Base-by-base conservation (phyloP, 1,284 basidiomycete species). In the Tilletia walkeri region DNA sequence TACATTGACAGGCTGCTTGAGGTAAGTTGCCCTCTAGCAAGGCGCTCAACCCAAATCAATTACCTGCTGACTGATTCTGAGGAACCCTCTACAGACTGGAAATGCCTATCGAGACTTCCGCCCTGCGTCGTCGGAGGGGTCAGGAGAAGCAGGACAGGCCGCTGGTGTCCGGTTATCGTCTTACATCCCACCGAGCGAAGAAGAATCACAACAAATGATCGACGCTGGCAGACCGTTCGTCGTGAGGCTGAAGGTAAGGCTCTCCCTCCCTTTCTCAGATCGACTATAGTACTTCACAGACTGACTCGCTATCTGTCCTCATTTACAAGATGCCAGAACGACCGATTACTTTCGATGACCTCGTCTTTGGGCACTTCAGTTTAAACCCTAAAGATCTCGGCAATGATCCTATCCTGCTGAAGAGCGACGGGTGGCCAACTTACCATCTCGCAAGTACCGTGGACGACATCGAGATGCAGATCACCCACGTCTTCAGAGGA, bases 31-130 rank as follows among this genome's bases (percentile, higher is more conserved):
- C 54, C 5, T 41, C 56, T 7, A 34, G 54, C 5, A 30, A 53
- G 50, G 4, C 18, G 54, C 54, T 56, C 34, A 4, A n/a, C 16
- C 5, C 20, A 4, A 56, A 24, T n/a, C n/a, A 45, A 45, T 45
- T 14, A 7, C 14, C 9, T 3, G 41, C 41, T 45, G 36, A 16
- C 14, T 16, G 16, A 9, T 30, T 30, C 24, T 30, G 18, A 3
- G 50, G 16, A 5, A 4, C 20, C 20, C 49, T 56, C 45, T 24
- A 38, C 50, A 94, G 92, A 88, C 88, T 20, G 92, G 91, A 0
- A 88, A 92, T 70, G 96, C 95, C 2, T 99, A 99, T 83, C 89
- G 92, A 34, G 98, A 96, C 84, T 99, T 99, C 85, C 96, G 95
- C 82, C 88, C 90, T 0, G 86, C 89, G 0, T 89, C 65, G 30